Percentiles rank a stretch among this genome's conserved stretches.
Conservation (phyloP, 1,139 yeast species). For the Blastobotrys aristatus region DNA sequence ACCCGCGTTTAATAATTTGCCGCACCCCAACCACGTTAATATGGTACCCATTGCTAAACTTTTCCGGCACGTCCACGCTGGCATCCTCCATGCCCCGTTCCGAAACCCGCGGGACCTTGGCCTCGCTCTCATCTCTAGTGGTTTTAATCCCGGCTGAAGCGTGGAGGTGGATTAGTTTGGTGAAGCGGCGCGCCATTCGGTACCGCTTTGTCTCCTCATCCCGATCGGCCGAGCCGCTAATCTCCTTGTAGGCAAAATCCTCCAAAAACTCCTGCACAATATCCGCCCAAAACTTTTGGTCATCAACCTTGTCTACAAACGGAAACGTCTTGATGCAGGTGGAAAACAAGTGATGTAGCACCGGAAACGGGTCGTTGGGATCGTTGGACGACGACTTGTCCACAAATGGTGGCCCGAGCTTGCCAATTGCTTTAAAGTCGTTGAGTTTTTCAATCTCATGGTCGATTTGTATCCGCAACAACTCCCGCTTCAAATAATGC, state of each 20-base stretch:
- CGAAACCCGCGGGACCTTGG: constrained; percentile 44
- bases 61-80: constrained; percentile 36
- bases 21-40: constrained; percentile 64
- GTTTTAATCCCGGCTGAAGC: constrained; percentile 74
- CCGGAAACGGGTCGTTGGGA: constrained; percentile 46
- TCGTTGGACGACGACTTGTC: constrained; percentile 28
- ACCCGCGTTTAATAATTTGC: constrained; percentile 29
- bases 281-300: constrained; percentile 64
- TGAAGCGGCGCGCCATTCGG: constrained; percentile 54
- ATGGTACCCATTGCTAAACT: constrained; percentile 53
- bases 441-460: constrained; percentile 57
- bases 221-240: constrained; percentile 66
- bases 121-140: constrained; percentile 45
- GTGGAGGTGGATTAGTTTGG: constrained; percentile 58
- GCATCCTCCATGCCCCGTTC: constrained; percentile 51
- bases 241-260: constrained; percentile 62
- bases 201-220: constrained; percentile 70
- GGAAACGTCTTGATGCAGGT: constrained; percentile 68
- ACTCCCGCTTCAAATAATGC: constrained; percentile 79
- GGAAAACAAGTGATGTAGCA: constrained; percentile 59
- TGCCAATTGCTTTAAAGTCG: constrained; percentile 54
- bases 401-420: constrained; percentile 71
- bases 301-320: constrained; percentile 53
- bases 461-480: constrained; percentile 56
- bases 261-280: constrained; percentile 79